phyloP scores from a whole-genome alignment of 805 yeast genomes.

The Lipomyces sp. region DNA sequence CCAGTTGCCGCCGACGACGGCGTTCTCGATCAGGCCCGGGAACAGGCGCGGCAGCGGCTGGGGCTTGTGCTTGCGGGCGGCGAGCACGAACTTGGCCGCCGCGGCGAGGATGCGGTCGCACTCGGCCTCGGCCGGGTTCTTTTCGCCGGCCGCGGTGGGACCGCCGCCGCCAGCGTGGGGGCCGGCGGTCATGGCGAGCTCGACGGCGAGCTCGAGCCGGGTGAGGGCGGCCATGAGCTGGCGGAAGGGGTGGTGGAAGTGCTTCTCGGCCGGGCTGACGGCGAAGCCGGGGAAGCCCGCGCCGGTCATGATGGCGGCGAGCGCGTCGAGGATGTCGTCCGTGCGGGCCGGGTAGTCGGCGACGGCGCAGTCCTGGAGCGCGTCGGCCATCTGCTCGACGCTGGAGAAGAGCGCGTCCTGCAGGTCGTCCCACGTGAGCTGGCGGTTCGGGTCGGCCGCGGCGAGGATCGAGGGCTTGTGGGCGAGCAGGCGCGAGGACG shows the following conservation, averaged over 20 bases:
- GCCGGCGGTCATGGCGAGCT: not conserved
- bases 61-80: not conserved
- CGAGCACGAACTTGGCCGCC: not conserved
- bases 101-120: constrained; percentile 3
- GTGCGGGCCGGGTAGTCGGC: not conserved
- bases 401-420: constrained; percentile 1
- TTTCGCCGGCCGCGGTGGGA: not conserved
- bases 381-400: constrained; percentile 4
- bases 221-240: constrained; percentile 19
- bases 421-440: constrained; percentile 11
- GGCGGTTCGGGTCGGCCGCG: not conserved
- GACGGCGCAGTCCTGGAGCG: not conserved
- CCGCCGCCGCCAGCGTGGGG: not conserved
- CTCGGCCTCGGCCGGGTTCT: constrained; percentile 1
- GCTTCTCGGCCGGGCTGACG: constrained; percentile 5
- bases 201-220: constrained; percentile 10
- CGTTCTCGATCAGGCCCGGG: constrained; percentile 3
- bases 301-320: constrained; percentile 11
- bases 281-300: constrained; percentile 22
- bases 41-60: not conserved
- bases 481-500: not conserved
- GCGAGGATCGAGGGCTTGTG: not conserved
- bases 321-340: constrained; percentile 7
- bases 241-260: not conserved
- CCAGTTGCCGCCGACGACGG: constrained; percentile 15